These are phyloP conservation scores for Lablab purpureus DNA, from an alignment of 306 rosid species.

Conservation along the genomic window DNA sequence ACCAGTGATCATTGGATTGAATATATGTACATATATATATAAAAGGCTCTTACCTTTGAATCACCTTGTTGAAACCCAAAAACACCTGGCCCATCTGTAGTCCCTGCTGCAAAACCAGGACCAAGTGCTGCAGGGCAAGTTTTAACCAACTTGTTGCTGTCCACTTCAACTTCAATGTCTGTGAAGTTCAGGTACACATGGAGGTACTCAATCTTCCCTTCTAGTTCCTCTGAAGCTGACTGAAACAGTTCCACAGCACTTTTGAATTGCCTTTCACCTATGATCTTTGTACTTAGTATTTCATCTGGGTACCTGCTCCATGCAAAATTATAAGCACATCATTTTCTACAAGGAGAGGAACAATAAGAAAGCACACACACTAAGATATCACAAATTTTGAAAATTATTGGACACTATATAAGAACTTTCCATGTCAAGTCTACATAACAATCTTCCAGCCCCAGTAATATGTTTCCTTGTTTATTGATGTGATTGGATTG, in stretches of 20 bases:
- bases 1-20: too few species aligned
- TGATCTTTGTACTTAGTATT: constrained; percentile 74
- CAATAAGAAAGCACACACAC: not conserved
- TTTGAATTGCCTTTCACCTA: constrained; percentile 77
- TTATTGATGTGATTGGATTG: too few species aligned
- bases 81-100: constrained; percentile 88
- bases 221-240: constrained; percentile 64
- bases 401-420: not conserved
- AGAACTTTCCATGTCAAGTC: too few species aligned
- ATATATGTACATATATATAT: too few species aligned
- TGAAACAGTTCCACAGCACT: constrained; percentile 64
- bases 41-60: constrained; percentile 53
- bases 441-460: too few species aligned
- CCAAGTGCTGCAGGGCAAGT: constrained; percentile 94
- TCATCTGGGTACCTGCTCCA: constrained; percentile 76
- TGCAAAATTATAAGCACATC: constrained; percentile 32
- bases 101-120: constrained; percentile 95
- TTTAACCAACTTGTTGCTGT: constrained; percentile 54
- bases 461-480: too few species aligned
- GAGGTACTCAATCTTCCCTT: constrained; percentile 67
- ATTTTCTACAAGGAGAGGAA: not conserved
- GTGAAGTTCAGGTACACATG: constrained; percentile 79
- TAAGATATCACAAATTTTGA: not conserved
- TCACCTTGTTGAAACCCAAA: constrained; percentile 92
- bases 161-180: constrained; percentile 63